These are phyloP conservation scores for Coniella vitis DNA, from an alignment of 2,329 filamentous ascomycete species.

Conservation along the genomic window DNA sequence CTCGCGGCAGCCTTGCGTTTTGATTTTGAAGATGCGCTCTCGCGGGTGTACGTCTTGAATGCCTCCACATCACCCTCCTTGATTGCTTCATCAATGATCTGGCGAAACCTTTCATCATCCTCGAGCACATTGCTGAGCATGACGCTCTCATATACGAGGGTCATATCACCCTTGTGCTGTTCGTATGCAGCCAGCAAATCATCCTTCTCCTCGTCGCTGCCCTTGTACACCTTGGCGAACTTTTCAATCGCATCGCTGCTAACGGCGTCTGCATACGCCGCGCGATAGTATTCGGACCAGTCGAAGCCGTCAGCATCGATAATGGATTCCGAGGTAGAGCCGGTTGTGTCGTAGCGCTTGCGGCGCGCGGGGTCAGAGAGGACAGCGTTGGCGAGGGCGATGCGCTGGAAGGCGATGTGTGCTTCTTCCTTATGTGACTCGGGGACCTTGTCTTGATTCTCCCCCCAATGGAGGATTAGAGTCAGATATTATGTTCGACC, in stretches of 20 bases:
- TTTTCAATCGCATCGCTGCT: constrained; percentile 67
- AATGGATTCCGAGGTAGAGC: constrained; percentile 78
- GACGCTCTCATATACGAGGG: constrained; percentile 68
- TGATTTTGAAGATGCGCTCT: constrained; percentile 59
- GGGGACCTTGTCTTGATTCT: constrained; percentile 64
- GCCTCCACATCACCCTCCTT: constrained; percentile 56
- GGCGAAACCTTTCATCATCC: constrained; percentile 79
- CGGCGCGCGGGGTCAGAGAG: constrained; percentile 78
- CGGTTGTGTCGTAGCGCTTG: constrained; percentile 81
- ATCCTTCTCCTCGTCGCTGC: constrained; percentile 73
- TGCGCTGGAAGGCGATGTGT: constrained; percentile 75
- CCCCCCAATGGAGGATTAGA: background rate
- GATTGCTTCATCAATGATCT: constrained; percentile 77
- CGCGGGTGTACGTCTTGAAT: constrained; percentile 64
- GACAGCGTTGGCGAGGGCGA: constrained; percentile 90
- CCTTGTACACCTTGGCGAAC: constrained; percentile 74
- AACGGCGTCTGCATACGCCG: constrained; percentile 73
- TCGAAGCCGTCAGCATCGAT: constrained; percentile 74
- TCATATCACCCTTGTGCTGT: constrained; percentile 66
- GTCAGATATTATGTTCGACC: no score
- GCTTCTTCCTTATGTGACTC: constrained; percentile 63
- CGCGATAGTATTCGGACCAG: constrained; percentile 85
- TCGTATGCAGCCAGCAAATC: constrained; percentile 75
- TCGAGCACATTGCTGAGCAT: constrained; percentile 80
- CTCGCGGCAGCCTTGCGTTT: constrained; percentile 54